These are phyloP conservation scores for Coemansia sp. DNA, from an alignment of 192 early-diverging fungal species.

Conservation along the genomic window DNA sequence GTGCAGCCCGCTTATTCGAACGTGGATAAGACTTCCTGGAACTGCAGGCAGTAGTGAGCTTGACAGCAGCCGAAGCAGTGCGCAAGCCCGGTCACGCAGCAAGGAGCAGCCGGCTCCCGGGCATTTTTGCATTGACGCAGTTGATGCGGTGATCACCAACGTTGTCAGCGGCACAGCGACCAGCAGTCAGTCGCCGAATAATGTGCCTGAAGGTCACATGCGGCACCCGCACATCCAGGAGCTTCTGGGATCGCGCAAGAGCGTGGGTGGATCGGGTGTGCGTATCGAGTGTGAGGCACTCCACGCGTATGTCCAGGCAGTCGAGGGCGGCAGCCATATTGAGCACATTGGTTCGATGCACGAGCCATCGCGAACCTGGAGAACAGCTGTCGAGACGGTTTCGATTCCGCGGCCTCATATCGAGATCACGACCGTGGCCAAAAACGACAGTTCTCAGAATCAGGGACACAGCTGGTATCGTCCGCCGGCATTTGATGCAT, in stretches of 20 bases:
- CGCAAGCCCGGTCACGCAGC: constrained; percentile 11
- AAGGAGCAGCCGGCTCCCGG: constrained; percentile 24
- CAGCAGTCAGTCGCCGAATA: constrained; percentile 39
- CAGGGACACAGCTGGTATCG: constrained; percentile 7
- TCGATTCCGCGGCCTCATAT: constrained; percentile 48
- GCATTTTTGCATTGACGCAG: constrained; percentile 47
- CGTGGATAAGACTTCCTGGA: constrained; percentile 44
- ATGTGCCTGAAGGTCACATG: constrained; percentile 46
- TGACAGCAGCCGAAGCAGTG: neutral
- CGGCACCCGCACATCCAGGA: constrained; percentile 52
- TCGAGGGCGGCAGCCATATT: constrained; percentile 28
- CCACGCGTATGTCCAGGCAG: constrained; percentile 30
- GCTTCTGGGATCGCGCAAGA: constrained; percentile 49
- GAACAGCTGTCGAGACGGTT: neutral
- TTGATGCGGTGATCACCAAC: constrained; percentile 53
- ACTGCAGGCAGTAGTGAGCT: neutral
- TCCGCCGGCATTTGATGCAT: constrained; percentile 52
- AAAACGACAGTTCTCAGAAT: neutral
- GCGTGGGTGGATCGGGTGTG: constrained; percentile 42
- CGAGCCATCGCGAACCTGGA: constrained; percentile 11
- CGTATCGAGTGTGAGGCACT: constrained; percentile 45
- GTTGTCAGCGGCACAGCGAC: constrained; percentile 50
- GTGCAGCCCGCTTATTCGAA: constrained; percentile 49
- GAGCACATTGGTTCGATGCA: constrained; percentile 42
- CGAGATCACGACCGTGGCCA: constrained; percentile 45